Evolutionary conservation across 768 basidiomycete genomes (phyloP).

Genomic region (Lyophyllum atratum): DNA sequence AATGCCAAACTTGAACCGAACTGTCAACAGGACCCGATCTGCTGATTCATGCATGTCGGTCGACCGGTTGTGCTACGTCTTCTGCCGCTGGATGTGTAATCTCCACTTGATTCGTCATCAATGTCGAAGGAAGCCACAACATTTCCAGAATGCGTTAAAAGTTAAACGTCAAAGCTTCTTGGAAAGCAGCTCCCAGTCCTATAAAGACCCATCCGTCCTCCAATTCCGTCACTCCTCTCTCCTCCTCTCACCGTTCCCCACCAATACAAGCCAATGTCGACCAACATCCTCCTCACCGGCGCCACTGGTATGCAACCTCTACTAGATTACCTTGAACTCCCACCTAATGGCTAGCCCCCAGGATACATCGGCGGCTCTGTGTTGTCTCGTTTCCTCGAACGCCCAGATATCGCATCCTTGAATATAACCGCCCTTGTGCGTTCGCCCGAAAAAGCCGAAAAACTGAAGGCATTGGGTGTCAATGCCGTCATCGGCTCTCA

Average conservation of each 20-base stretch:
- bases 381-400: constrained; percentile 39
- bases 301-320: constrained; percentile 10
- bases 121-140: neutral
- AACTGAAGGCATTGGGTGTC: constrained; percentile 37
- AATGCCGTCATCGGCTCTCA: constrained; percentile 45
- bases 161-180: no score
- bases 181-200: no score
- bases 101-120: neutral
- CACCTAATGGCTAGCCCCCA: constrained; percentile 6
- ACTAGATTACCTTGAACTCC: no score
- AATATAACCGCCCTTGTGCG: constrained; percentile 47
- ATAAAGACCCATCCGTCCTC: neutral
- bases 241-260: neutral
- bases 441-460: constrained; percentile 42
- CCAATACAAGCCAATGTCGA: neutral
- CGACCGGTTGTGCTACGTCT: no score
- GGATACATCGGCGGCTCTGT: constrained; percentile 54
- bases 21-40: neutral
- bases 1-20: neutral
- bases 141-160: no score
- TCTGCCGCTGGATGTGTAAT: neutral
- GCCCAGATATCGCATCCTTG: constrained; percentile 33
- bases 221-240: neutral
- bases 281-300: constrained; percentile 15
- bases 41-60: neutral